phyloP scores from a whole-genome alignment of 2,329 filamentous ascomycete species.

The Mollisia scopiformis region DNA sequence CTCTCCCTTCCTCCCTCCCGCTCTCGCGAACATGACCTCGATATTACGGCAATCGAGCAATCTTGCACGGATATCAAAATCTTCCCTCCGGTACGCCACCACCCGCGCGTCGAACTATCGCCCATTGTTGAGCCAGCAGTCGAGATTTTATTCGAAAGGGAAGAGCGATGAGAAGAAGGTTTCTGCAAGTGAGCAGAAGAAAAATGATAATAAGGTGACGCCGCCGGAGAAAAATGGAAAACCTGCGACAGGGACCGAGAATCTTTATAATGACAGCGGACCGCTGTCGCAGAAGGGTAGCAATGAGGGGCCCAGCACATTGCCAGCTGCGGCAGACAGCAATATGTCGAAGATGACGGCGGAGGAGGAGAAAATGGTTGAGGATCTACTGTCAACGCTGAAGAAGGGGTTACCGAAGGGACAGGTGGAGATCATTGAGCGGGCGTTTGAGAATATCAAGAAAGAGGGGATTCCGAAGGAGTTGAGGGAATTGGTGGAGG shows the following conservation, averaged over 20 bases:
- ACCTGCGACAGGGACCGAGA: slow-evolving; percentile 45
- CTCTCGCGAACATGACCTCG: slow-evolving; percentile 61
- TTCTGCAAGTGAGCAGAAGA: slow-evolving; percentile 12
- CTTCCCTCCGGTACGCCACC: slow-evolving; percentile 54
- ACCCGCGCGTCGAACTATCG: slow-evolving; percentile 43
- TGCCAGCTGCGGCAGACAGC: slow-evolving; percentile 25
- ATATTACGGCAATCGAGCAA: slow-evolving; percentile 68
- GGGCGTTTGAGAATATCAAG: slow-evolving; percentile 65
- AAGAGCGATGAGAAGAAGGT: neutral
- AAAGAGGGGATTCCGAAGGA: slow-evolving; percentile 69
- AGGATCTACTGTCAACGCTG: slow-evolving; percentile 57
- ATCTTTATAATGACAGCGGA: slow-evolving; percentile 46
- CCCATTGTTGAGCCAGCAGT: slow-evolving; percentile 40
- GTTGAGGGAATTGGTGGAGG: slow-evolving; percentile 43
- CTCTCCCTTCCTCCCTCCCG: slow-evolving; percentile 7
- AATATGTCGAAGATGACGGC: slow-evolving; percentile 46
- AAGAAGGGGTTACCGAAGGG: slow-evolving; percentile 61
- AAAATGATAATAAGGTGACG: slow-evolving; percentile 27
- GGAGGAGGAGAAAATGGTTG: slow-evolving; percentile 60
- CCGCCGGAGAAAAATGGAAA: slow-evolving; percentile 40
- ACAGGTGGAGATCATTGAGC: slow-evolving; percentile 62
- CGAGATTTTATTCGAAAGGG: slow-evolving; percentile 28
- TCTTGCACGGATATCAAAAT: slow-evolving; percentile 63
- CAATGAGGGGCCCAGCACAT: slow-evolving; percentile 32
- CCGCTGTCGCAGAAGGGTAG: slow-evolving; percentile 39